Percentiles rank a stretch among this genome's conserved stretches.
Conservation (phyloP, 345 rosid genomes). For the Dipteronia dyeriana region DNA sequence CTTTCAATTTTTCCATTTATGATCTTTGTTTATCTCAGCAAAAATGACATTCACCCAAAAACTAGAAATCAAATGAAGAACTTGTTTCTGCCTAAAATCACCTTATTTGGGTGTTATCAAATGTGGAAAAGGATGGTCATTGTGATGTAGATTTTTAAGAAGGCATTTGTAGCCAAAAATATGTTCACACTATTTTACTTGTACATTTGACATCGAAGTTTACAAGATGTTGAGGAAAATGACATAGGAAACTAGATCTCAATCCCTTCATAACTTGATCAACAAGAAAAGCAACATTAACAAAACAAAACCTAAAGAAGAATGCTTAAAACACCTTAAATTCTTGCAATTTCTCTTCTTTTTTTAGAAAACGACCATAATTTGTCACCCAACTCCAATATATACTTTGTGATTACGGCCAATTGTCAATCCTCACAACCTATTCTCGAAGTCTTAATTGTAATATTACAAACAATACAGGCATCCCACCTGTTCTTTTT, state of each 20-base stretch:
- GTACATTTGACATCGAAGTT: not conserved
- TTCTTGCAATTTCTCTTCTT: not conserved
- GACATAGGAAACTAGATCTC: not conserved
- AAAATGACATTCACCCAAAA: too few species aligned
- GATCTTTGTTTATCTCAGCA: slow-evolving; percentile 39
- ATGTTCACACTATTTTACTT: not conserved
- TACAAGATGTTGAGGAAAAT: not conserved
- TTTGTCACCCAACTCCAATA: not conserved
- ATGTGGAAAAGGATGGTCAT: not conserved
- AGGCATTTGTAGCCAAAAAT: not conserved
- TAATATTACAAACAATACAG: not conserved
- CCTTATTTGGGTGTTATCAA: not conserved
- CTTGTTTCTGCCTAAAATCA: too few species aligned
- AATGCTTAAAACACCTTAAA: not conserved
- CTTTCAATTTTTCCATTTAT: not conserved
- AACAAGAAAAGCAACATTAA: not conserved
- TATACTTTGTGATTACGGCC: not conserved
- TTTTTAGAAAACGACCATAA: not conserved
- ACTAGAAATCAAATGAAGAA: too few species aligned
- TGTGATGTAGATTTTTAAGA: not conserved
- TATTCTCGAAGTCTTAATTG: not conserved
- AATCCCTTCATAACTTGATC: not conserved
- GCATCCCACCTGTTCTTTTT: not conserved
- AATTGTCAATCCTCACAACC: not conserved
- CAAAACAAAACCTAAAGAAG: not conserved